Evolutionary conservation across 805 yeast genomes (phyloP).

Genomic region (Nakazawaea holstii): DNA sequence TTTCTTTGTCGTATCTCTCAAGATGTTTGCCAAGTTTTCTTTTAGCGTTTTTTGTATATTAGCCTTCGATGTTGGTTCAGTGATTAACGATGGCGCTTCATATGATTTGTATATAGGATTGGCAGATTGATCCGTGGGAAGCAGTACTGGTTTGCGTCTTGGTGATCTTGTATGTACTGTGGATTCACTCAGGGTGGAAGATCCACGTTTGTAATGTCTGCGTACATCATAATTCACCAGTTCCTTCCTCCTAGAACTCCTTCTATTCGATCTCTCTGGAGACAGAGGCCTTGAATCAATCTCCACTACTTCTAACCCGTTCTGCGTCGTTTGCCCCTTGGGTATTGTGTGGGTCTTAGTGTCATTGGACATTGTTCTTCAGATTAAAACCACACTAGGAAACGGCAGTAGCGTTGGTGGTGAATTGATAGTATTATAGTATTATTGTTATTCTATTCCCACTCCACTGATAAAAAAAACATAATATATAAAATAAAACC

Average conservation of each 20-base stretch:
- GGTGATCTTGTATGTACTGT: too few species aligned
- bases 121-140: neutral
- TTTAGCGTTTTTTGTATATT: constrained; percentile 8
- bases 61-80: neutral
- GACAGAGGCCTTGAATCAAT: neutral
- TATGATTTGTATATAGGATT: constrained; percentile 1
- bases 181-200: neutral
- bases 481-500: too few species aligned
- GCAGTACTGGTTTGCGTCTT: too few species aligned
- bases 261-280: neutral
- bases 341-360: neutral
- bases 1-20: constrained; percentile 40
- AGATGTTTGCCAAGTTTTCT: constrained; percentile 35
- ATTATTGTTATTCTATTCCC: too few species aligned
- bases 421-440: too few species aligned
- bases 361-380: constrained; percentile 1
- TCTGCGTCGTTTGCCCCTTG: neutral
- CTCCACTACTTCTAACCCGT: neutral
- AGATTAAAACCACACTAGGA: neutral
- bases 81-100: neutral
- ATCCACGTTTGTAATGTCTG: neutral
- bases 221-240: constrained; percentile 5
- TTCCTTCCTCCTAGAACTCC: constrained; percentile 5
- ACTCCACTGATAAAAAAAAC: too few species aligned
- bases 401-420: too few species aligned